These are phyloP conservation scores for Malbranchea cinnamomea DNA, from an alignment of 2,329 filamentous ascomycete genomes.

Conservation along the genomic window DNA sequence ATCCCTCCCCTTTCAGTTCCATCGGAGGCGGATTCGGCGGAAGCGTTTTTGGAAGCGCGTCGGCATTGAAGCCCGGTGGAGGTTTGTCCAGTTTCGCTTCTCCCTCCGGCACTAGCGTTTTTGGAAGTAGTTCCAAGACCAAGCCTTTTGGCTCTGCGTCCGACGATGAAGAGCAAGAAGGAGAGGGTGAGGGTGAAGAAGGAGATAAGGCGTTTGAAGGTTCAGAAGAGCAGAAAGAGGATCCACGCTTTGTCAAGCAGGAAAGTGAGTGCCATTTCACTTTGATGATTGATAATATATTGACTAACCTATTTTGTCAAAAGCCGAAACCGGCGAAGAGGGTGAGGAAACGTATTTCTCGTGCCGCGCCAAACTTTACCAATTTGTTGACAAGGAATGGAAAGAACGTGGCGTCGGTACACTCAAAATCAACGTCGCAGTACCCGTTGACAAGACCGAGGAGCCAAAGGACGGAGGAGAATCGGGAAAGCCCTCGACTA, in stretches of 20 bases:
- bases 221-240: conserved; percentile 35
- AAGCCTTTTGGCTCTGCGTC: conserved; percentile 62
- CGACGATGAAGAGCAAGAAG: conserved; percentile 35
- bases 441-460: conserved; percentile 39
- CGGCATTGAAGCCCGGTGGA: conserved; percentile 27
- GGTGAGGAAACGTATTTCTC: conserved; percentile 61
- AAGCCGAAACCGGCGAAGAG: conserved; percentile 78
- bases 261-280: conserved; percentile 41
- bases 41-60: conserved; percentile 23
- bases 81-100: conserved; percentile 56
- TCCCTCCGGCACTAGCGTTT: conserved; percentile 34
- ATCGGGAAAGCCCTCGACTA: conserved; percentile 13
- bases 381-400: conserved; percentile 63
- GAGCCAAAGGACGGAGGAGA: conserved; percentile 28
- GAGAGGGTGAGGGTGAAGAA: conserved; percentile 37
- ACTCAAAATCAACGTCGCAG: conserved; percentile 65
- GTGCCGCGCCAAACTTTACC: conserved; percentile 71
- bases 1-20: conserved; percentile 23
- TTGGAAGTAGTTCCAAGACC: conserved; percentile 21
- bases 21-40: conserved; percentile 23
- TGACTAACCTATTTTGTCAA: conserved; percentile 11
- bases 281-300: too few species aligned
- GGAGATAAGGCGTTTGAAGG: conserved; percentile 31
- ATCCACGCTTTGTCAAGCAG: conserved; percentile 38
- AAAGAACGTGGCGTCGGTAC: conserved; percentile 77